Evolutionary conservation across 129 eudicot species (phyloP).

Genomic region (Artemisia argyi): DNA sequence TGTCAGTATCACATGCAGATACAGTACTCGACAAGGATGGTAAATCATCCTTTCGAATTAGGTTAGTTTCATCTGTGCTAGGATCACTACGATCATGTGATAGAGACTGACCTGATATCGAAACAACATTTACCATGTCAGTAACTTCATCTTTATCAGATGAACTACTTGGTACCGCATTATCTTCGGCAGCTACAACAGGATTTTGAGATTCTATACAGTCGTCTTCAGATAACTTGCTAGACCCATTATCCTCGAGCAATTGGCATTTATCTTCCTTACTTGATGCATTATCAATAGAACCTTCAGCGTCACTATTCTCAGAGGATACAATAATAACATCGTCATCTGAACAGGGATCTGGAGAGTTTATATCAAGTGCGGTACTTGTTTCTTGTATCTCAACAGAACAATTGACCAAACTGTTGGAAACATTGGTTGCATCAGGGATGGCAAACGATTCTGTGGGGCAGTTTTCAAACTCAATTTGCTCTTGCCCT

Average conservation of each 20-base stretch:
- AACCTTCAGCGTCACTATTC: slow-evolving; percentile 21
- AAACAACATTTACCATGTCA: slow-evolving; percentile 13
- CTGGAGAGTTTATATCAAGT: slow-evolving; percentile 22
- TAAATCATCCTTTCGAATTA: slow-evolving; percentile 22
- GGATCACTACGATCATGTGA: slow-evolving; percentile 18
- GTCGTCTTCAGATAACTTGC: slow-evolving; percentile 20
- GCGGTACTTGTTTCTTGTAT: slow-evolving; percentile 22
- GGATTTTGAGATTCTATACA: slow-evolving; percentile 18
- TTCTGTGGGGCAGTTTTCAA: slow-evolving; percentile 28
- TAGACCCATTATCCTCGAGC: slow-evolving; percentile 26
- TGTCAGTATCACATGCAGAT: slow-evolving; percentile 21
- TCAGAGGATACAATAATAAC: slow-evolving; percentile 20
- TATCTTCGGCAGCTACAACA: slow-evolving; percentile 15
- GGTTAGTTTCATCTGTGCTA: slow-evolving; percentile 14
- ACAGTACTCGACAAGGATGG: slow-evolving; percentile 9
- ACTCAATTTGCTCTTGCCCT: slow-evolving; percentile 27
- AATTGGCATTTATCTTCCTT: slow-evolving; percentile 26
- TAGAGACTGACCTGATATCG: slow-evolving; percentile 17
- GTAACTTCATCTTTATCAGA: slow-evolving; percentile 27
- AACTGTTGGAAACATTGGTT: slow-evolving; percentile 18
- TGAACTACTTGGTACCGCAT: slow-evolving; percentile 18
- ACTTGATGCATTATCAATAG: slow-evolving; percentile 19
- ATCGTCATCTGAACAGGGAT: slow-evolving; percentile 24
- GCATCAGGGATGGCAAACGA: slow-evolving; percentile 17
- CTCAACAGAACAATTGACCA: slow-evolving; percentile 18